Evolutionary conservation across 2,329 filamentous ascomycete genomes (phyloP), one percentile per base, ranked within the genome.

Genomic region (Neofusicoccum sp.): DNA sequence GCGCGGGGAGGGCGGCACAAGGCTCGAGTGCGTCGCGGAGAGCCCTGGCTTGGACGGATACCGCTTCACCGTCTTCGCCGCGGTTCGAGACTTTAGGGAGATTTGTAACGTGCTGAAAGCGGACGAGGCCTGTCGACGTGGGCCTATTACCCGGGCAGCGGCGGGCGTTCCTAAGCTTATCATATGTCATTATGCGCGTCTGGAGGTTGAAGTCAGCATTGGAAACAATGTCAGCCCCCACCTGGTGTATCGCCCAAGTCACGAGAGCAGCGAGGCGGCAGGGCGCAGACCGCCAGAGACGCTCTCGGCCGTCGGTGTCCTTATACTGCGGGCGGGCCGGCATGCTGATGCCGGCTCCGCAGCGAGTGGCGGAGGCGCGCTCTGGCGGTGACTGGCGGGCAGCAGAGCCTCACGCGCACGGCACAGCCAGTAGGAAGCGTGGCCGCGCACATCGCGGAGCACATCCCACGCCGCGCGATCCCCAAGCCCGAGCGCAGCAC

Each of bases 151-250:
- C 3, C 12, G n/a, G n/a, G n/a, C 29, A 34, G 14, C n/a, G n/a
- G n/a, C n/a, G n/a, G n/a, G n/a, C n/a, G n/a, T n/a, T 54, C 49
- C 52, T 34, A 8, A 56, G 54, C 54, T 58, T 58, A 58, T 58
- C 54, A 58, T 58, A 58, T 58, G 54, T 58, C 54, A 58, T 58
- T 58, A 29, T 58, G 54, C 54, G 31, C 14, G 14, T 9, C 31
- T 44, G 31, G 41, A 44, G 43, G 54, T 47, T 58, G 54, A 58
- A 58, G 54, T 58, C 54, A 58, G 54, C 54, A 58, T 45, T 45
- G 54, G 28, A 36, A 45, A 29, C 54, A 22, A 36, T 37, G 54
- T 58, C 54, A 58, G 54, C 54, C 54, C 54, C 54, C 54, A 58
- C 54, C 22, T 34, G 54, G 29, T 45, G 54, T 45, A 45, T 45